These are phyloP conservation scores for Saccharomycopsis guyanensis DNA, from an alignment of 805 yeast species.

Conservation along the genomic window DNA sequence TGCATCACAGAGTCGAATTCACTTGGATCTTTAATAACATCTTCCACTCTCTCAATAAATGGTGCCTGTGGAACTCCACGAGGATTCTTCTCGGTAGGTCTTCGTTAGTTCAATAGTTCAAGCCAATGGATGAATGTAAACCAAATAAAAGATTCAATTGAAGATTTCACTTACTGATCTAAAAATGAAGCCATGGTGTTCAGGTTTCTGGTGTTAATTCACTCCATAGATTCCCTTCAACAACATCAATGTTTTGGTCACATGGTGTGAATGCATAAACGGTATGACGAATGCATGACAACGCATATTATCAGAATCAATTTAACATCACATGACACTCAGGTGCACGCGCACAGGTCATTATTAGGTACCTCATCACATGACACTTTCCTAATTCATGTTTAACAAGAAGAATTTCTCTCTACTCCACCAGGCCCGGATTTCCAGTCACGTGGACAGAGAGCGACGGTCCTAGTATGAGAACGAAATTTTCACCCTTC, in stretches of 20 bases:
- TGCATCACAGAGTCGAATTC: conserved; percentile 66
- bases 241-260: neutral
- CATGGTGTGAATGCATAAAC: too few relatives aligned
- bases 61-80: conserved; percentile 97
- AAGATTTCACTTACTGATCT: conserved; percentile 7
- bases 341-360: too few relatives aligned
- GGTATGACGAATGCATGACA: too few relatives aligned
- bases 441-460: too few relatives aligned
- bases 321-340: too few relatives aligned
- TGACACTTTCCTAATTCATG: too few relatives aligned
- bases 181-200: conserved; percentile 9
- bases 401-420: too few relatives aligned
- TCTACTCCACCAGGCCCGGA: too few relatives aligned
- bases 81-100: conserved; percentile 64
- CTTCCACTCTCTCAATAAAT: conserved; percentile 77
- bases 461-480: too few relatives aligned
- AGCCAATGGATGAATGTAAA: neutral
- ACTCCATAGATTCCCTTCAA: neutral
- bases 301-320: too few relatives aligned
- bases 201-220: neutral
- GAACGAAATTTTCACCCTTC: neutral
- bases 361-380: too few relatives aligned
- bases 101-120: conserved; percentile 1
- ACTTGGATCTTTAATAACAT: conserved; percentile 55
- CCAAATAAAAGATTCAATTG: too few relatives aligned